Evolutionary conservation across 257 asterid species (phyloP), one percentile per base, ranked within the genome.

Genomic region (Sherardia arvensis): DNA sequence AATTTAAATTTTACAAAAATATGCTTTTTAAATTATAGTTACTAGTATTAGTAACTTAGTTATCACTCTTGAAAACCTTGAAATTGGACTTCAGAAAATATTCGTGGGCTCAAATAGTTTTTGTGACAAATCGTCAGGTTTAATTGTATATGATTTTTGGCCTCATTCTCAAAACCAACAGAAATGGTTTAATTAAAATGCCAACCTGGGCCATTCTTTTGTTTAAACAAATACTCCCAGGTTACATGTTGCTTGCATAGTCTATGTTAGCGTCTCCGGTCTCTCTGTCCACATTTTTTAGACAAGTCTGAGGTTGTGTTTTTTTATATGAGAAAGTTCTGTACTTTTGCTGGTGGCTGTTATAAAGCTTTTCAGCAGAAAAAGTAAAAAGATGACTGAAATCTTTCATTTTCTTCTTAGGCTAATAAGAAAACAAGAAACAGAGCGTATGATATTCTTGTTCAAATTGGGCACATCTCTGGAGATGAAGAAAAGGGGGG

Each of bases 391-490:
- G 61, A 66, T 59, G 25, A 56, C 23, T 62, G 43, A 20, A 61
- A 67, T 27, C 1, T 25, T 27, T 5, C 23, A 8, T 18, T 71
- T 67, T 73, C 53, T 69, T 38, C 47, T 62, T 56, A 92, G 99
- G 83, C 83, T 66, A 90, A 93, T 85, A 93, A 84, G 75, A 87
- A 81, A 76, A 87, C 97, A 71, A 85, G 99, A 83, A 93, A 81
- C 56, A 80, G 96, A 72, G 99, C 99, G 7, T 93, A 93, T 55
- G 97, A 93, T 53, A 83, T 93, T 67, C 95, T 90, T 22, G 96
- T 93, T 66, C 86, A 87, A 83, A 81, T 90, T 75, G 99, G 96
- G 27, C 95, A 87, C 80, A 81, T 96, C 66, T 92, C 82, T 74
- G 94, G 74, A 64, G 88, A 88, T 73, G 91, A 80, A 74, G 95